Evolutionary conservation across 2,329 filamentous ascomycete genomes (phyloP), one percentile per base, ranked within the genome.

Genomic region (Furcasterigmium sp.): DNA sequence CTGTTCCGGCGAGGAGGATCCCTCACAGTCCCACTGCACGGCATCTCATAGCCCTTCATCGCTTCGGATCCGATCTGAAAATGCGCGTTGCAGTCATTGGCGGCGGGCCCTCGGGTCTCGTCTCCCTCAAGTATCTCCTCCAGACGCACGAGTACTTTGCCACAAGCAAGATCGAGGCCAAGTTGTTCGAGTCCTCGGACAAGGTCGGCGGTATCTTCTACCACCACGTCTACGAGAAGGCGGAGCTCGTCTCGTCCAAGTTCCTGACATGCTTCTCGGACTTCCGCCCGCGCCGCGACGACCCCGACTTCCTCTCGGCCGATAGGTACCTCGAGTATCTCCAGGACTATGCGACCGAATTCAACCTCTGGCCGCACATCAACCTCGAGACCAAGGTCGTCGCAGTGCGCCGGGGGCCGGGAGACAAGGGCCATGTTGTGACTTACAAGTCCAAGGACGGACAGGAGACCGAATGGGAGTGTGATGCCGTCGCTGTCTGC

Each of bases 221-320:
- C 18, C 64, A 72, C 44, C 64, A 68, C 5, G 59, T 65, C 4
- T 76, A 75, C 41, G 68, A 73, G 43, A 67, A 72, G 26, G 68
- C 70, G 2, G 72, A 75, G 54, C 62, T 63, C 2, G 71, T 75
- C 2, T 72, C 68, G 2, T 73, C 70, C 3, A 73, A 72, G 47
- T 70, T 73, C 35, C 58, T 76, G 8, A 75, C 71, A 0, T 57
- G 66, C 15, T 76, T 75, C 47, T 75, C 72, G 1, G 72, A 75
- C 48, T 71, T 70, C 45, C 64, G 72, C 1, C 60, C 69, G 5
- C 56, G 66, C 2, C 39, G 56, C 2, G 60, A 69, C 9, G 61
- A 61, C 1, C 64, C 69, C 8, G 70, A 74, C 46, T 75, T 75
- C 44, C 49, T 73, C 8, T 62, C 61, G 3, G 61, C 65, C 0